phyloP scores from a whole-genome alignment of 2,329 filamentous ascomycete species.

The Raffaelea arxii region DNA sequence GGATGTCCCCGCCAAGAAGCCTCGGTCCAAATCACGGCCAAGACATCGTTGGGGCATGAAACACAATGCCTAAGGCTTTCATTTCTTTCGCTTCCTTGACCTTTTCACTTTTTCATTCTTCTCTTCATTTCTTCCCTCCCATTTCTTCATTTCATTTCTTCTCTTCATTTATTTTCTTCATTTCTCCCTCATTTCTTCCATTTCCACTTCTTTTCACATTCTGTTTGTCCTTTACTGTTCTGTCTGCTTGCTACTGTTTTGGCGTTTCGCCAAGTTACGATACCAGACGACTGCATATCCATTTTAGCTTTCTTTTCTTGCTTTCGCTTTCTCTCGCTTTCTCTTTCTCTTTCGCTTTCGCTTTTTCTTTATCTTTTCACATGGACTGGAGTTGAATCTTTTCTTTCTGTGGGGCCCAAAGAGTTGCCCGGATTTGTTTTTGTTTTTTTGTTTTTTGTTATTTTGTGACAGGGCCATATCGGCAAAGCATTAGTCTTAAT shows the following conservation, averaged over 20 bases:
- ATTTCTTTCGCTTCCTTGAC: slow-evolving; percentile 1
- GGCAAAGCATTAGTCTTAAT: no score
- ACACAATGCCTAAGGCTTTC: slow-evolving; percentile 4
- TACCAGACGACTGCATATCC: not conserved
- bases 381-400: no score
- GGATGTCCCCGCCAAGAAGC: slow-evolving; percentile 54
- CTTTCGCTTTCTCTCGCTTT: not conserved
- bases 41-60: slow-evolving; percentile 56
- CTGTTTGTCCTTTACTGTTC: not conserved
- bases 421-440: no score
- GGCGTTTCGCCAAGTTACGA: not conserved
- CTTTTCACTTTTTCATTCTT: slow-evolving; percentile 2
- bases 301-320: not conserved
- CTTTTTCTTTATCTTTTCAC: not conserved
- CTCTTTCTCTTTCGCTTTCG: not conserved
- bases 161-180: not conserved
- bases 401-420: no score
- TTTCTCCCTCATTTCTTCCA: slow-evolving; percentile 1
- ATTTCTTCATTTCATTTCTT: slow-evolving; percentile 1
- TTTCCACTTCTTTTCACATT: not conserved
- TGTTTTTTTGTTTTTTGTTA: not conserved
- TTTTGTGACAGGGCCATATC: no score
- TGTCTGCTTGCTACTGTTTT: slow-evolving; percentile 1
- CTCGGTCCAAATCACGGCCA: slow-evolving; percentile 66
- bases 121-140: not conserved